These are phyloP conservation scores for Neospermospora avenae DNA, from an alignment of 2,329 filamentous ascomycete species.

Conservation along the genomic window DNA sequence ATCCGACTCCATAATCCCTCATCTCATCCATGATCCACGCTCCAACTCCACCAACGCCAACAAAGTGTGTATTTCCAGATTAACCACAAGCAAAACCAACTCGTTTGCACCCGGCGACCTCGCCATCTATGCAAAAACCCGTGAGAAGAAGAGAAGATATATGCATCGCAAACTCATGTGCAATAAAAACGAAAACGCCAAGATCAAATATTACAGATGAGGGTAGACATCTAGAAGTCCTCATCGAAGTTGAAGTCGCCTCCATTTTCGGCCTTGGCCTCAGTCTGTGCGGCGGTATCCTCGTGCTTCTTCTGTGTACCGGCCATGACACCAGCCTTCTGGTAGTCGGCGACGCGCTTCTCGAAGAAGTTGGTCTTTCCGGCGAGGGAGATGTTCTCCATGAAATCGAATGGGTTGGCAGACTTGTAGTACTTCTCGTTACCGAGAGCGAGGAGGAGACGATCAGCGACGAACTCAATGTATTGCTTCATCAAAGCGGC, in stretches of 20 bases:
- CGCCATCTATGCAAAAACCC: conserved; percentile 32
- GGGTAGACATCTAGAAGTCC: conserved; percentile 70
- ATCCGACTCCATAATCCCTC: conserved; percentile 13
- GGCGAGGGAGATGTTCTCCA: conserved; percentile 98
- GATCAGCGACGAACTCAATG: conserved; percentile 98
- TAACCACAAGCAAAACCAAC: conserved; percentile 13
- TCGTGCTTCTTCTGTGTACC: conserved; percentile 74
- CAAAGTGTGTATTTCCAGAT: conserved; percentile 20
- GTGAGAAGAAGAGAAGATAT: conserved; percentile 23
- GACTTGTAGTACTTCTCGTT: conserved; percentile 92
- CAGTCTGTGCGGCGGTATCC: conserved; percentile 42
- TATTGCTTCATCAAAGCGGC: conserved; percentile 97
- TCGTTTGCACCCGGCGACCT: conserved; percentile 28
- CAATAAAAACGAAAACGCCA: conserved; percentile 23
- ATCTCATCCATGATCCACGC: conserved; percentile 18
- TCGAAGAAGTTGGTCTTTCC: conserved; percentile 99
- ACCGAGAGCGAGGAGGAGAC: conserved; percentile 86
- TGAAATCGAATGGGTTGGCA: conserved; percentile 98
- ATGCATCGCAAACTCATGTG: conserved; percentile 23
- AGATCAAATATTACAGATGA: conserved; percentile 18
- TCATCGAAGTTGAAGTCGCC: conserved; percentile 94
- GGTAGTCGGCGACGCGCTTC: conserved; percentile 99
- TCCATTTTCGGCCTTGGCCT: conserved; percentile 55
- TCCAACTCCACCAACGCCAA: conserved; percentile 29
- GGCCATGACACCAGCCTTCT: conserved; percentile 98